Base-by-base conservation (phyloP, 441 rosid species). In the Erysimum cheiri region DNA sequence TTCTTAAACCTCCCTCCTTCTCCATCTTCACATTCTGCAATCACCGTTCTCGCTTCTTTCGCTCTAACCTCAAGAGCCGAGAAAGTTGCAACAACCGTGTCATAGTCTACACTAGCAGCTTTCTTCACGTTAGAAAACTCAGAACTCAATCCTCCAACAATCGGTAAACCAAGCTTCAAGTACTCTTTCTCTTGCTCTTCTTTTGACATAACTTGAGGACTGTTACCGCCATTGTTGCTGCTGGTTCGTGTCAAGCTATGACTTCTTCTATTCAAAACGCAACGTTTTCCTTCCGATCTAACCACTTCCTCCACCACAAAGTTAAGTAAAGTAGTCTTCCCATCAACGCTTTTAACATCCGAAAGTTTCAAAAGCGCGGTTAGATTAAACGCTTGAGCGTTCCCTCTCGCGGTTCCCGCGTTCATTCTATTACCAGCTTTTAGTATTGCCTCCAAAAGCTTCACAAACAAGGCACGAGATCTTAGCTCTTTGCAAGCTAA, bases 401-500 rank as follows among this genome's bases (percentile, higher is more conserved):
- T 87, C 24, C 98, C 99, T 74, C 99, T 67, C 6, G 95, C 77
- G 31, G 97, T 92, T 71, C 99, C 98, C 0, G 92, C 92, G 64
- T 92, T 95, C 98, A 95, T 92, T 3, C 96, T 80, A 57, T 95
- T 92, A 0, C 99, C 99, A 12, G 99, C 91, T 81, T 95, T 92
- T 0, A 95, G 91, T 52, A 92, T 78, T 2, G 98, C 99, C 72
- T 95, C 99, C 0, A 95, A 77, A 43, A 95, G 96, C 79, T 92
- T 95, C 65, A 90, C 71, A 60, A 95, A 95, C 44, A 92, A 80
- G 57, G 96, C 91, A 19, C 87, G 79, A 13, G 84, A 84, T 37
- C 89, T 78, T 4, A 95, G 93, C 81, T 90, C 99, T 44, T 66
- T 76, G 74, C 97, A 92, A 2, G 86, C 98, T 28, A 75, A 59